phyloP scores from a whole-genome alignment of 257 asterid genomes.

The Osmanthus fragrans region DNA sequence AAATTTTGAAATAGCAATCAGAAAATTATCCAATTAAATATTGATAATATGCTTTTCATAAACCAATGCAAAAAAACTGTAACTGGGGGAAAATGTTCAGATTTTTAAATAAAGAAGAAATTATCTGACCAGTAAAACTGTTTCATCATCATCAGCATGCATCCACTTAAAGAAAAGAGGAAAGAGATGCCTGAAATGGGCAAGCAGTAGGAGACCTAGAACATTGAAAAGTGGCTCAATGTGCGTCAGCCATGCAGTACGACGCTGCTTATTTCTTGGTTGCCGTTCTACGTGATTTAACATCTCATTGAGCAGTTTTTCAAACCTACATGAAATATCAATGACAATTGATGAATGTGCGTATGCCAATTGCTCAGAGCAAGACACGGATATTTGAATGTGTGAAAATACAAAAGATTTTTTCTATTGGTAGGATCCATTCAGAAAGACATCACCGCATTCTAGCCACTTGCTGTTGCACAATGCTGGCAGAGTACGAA shows the following conservation, averaged over 20 bases:
- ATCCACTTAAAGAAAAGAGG: conserved; percentile 92
- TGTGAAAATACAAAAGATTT: not conserved
- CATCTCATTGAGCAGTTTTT: conserved; percentile 83
- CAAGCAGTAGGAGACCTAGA: conserved; percentile 69
- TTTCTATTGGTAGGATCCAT: not conserved
- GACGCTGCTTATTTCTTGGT: conserved; percentile 83
- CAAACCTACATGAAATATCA: conserved; percentile 56
- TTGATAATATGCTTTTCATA: not conserved
- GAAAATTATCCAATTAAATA: not conserved
- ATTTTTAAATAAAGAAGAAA: conserved; percentile 19
- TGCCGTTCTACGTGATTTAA: conserved; percentile 87
- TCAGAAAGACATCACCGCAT: not conserved
- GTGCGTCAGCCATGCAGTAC: conserved; percentile 71
- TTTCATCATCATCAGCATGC: conserved; percentile 89
- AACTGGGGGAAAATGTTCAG: not conserved
- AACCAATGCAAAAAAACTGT: not conserved
- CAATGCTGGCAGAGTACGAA: not conserved
- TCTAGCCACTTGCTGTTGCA: not conserved
- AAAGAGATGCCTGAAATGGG: conserved; percentile 82
- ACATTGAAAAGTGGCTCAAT: conserved; percentile 68
- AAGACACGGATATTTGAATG: conserved; percentile 1
- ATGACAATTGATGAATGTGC: conserved; percentile 9
- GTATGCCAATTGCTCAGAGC: not conserved
- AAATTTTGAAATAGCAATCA: not conserved
- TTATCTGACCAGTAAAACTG: conserved; percentile 70